A percentile compares a stretch with the other conserved stretches of the same genome.
phyloP scores from a whole-genome alignment of 768 basidiomycete genomes.

The Psilocybe azurescens region DNA sequence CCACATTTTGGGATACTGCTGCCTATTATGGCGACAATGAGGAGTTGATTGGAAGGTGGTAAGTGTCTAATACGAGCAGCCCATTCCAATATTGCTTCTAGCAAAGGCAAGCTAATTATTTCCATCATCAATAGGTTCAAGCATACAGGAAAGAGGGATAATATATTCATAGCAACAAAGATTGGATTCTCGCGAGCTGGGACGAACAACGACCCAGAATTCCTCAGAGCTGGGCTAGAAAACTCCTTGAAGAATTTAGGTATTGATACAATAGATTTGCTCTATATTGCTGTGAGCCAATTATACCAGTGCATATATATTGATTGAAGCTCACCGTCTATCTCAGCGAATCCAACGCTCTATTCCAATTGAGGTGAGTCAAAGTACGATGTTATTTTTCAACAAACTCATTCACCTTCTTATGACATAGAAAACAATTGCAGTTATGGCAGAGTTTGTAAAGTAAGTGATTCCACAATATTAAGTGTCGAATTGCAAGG shows the following conservation, averaged over 20 bases:
- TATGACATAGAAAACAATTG: conserved; percentile 39
- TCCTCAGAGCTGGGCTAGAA: conserved; percentile 41
- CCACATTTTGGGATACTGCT: conserved; percentile 52
- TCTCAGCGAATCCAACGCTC: conserved; percentile 40
- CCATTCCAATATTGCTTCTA: not conserved
- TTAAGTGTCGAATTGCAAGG: not conserved
- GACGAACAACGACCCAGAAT: conserved; percentile 38
- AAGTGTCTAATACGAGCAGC: not conserved
- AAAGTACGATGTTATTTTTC: not conserved
- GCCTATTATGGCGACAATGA: conserved; percentile 48
- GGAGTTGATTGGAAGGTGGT: conserved; percentile 49
- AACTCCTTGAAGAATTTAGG: conserved; percentile 47
- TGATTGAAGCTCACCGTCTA: no score
- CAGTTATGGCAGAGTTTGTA: conserved; percentile 56
- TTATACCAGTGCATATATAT: no score
- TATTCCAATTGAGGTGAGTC: conserved; percentile 51
- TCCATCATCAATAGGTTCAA: conserved; percentile 43
- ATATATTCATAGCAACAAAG: conserved; percentile 71
- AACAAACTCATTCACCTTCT: not conserved
- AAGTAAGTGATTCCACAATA: conserved; percentile 36
- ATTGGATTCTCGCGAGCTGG: conserved; percentile 28
- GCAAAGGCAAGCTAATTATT: no score
- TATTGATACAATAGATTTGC: conserved; percentile 48
- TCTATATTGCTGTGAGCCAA: conserved; percentile 45
- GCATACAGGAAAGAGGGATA: conserved; percentile 50